These are phyloP conservation scores for Simmondsia chinensis DNA, from an alignment of 148 eudicot genomes.

Conservation along the genomic window DNA sequence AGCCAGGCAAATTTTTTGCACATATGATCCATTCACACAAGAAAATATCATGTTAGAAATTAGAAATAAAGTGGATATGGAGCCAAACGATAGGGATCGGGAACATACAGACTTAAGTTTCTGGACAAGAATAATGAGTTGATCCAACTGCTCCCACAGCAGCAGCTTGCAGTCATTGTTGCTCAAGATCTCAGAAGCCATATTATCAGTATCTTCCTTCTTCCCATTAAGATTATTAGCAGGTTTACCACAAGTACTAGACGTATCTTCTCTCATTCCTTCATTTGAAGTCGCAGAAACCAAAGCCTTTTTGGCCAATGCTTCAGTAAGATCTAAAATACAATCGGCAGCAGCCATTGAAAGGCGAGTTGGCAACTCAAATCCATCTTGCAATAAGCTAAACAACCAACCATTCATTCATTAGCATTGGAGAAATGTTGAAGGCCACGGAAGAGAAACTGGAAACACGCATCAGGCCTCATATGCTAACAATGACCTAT, in stretches of 20 bases:
- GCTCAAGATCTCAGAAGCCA: slow-evolving; percentile 19
- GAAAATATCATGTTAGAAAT: background rate
- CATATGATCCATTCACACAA: background rate
- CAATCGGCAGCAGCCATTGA: slow-evolving; percentile 79
- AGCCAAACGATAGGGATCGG: slow-evolving; percentile 2
- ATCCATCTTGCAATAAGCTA: slow-evolving; percentile 62
- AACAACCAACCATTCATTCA: too few species aligned
- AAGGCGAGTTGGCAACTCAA: slow-evolving; percentile 92
- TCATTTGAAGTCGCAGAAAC: slow-evolving; percentile 20
- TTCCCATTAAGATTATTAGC: slow-evolving; percentile 18
- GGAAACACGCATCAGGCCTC: too few species aligned
- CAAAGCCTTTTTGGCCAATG: slow-evolving; percentile 28
- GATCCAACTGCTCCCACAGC: slow-evolving; percentile 65
- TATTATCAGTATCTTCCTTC: slow-evolving; percentile 21
- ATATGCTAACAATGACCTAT: too few species aligned
- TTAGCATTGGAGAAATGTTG: too few species aligned
- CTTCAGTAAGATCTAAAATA: slow-evolving; percentile 42
- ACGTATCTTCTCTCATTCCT: slow-evolving; percentile 12
- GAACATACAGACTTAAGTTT: slow-evolving; percentile 53
- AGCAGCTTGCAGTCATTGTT: slow-evolving; percentile 33
- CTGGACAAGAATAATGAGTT: slow-evolving; percentile 50
- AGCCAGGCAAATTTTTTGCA: too few species aligned
- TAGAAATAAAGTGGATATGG: background rate
- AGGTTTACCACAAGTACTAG: slow-evolving; percentile 14
- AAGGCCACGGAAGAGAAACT: too few species aligned